phyloP scores from a whole-genome alignment of 1,284 basidiomycete genomes.

The Coniferiporia weirii region DNA sequence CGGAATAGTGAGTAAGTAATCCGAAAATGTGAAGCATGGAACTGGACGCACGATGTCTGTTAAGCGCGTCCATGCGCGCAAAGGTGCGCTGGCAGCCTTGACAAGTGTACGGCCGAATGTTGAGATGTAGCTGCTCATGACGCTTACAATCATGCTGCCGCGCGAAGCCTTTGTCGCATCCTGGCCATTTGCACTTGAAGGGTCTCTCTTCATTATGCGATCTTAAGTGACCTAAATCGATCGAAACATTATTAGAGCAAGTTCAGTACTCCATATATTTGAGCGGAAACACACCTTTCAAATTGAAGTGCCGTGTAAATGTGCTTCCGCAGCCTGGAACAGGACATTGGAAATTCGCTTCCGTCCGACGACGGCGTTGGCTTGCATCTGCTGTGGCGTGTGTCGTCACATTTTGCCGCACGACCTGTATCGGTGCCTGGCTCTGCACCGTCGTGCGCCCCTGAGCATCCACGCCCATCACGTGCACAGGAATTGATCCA shows the following conservation, averaged over 20 bases:
- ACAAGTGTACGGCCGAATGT: constrained; percentile 70
- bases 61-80: constrained; percentile 74
- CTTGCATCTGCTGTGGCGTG: constrained; percentile 70
- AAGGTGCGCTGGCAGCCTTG: constrained; percentile 76
- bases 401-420: constrained; percentile 64
- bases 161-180: constrained; percentile 81
- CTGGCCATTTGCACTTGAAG: constrained; percentile 81
- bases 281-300: constrained; percentile 52
- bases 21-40: neutral
- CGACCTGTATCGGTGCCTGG: constrained; percentile 26
- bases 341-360: constrained; percentile 69
- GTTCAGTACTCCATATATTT: neutral
- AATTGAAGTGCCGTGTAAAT: constrained; percentile 77
- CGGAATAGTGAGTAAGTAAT: neutral
- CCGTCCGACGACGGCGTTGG: constrained; percentile 65
- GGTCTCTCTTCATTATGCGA: constrained; percentile 83
- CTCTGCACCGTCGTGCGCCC: constrained; percentile 19
- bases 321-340: constrained; percentile 77
- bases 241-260: constrained; percentile 9
- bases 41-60: constrained; percentile 60
- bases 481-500: constrained; percentile 18
- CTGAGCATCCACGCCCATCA: constrained; percentile 21
- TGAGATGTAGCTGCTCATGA: constrained; percentile 75
- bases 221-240: constrained; percentile 61
- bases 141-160: constrained; percentile 81